phyloP scores from a whole-genome alignment of 2,329 filamentous ascomycete genomes.

The Penicillium italicum region DNA sequence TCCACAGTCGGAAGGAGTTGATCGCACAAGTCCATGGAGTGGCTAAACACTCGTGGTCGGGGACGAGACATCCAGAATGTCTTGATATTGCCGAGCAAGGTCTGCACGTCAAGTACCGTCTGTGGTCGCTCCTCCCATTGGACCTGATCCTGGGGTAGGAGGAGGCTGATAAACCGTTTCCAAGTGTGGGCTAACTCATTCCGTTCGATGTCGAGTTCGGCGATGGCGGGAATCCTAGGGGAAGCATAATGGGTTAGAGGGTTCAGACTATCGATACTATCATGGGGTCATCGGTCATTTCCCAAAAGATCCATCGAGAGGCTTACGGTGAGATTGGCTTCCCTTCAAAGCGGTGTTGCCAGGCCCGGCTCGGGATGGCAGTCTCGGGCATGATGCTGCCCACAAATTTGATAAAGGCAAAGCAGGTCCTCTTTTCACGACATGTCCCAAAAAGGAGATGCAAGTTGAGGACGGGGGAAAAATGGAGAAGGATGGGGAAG shows the following conservation, averaged over 20 bases:
- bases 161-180: slow-evolving; percentile 33
- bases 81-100: slow-evolving; percentile 28
- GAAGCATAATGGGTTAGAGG: background rate
- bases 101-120: slow-evolving; percentile 28
- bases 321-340: slow-evolving; percentile 30
- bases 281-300: background rate
- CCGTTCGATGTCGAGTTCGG: slow-evolving; percentile 38
- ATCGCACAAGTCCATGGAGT: slow-evolving; percentile 27
- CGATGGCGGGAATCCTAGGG: slow-evolving; percentile 29
- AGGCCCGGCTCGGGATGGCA: slow-evolving; percentile 9
- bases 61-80: slow-evolving; percentile 28
- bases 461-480: slow-evolving; percentile 10
- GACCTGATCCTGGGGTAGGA: slow-evolving; percentile 29
- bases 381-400: slow-evolving; percentile 21
- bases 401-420: slow-evolving; percentile 2
- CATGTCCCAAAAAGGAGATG: slow-evolving; percentile 15
- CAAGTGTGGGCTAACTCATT: slow-evolving; percentile 38
- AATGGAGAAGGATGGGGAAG: background rate
- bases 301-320: background rate
- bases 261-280: background rate
- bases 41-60: slow-evolving; percentile 26
- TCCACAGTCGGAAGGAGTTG: slow-evolving; percentile 30
- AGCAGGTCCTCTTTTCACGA: slow-evolving; percentile 7
- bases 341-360: slow-evolving; percentile 31
- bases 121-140: slow-evolving; percentile 29